Base-by-base conservation (phyloP, 2,329 filamentous ascomycete species). In the Exophiala phaeomuriformis region DNA sequence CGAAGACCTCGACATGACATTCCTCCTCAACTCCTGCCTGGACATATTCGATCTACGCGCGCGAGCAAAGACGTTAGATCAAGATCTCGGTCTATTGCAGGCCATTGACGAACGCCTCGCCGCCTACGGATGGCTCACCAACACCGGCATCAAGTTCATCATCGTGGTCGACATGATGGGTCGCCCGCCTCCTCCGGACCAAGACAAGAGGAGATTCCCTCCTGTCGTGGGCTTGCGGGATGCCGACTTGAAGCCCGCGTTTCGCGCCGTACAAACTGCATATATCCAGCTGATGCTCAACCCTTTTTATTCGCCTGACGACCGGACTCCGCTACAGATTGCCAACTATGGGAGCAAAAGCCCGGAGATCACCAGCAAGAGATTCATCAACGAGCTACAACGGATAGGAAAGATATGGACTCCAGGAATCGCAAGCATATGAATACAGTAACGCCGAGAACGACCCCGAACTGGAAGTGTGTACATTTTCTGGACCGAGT, bases 111-210 rank as follows among this genome's bases (percentile, higher is more conserved):
- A 98, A 73, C 82, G 90, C 29, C 79, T 97, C 44, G 90, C 90
- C 35, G 86, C 90, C 62, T 98, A 97, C 74, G 93, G 93, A 64
- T 96, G 88, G 82, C 81, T 97, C 71, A 96, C 93, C 52, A 97
- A 95, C 71, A 97, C 93, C 29, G 90, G 90, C 39, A 83, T 95
- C 59, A 90, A 91, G 68, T 84, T 98, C 66, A 83, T 97, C 33
- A 85, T 90, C 58, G 82, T 96, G 2, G 85, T 97, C 31, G 91
- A 98, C 72, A 89, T 95, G 80, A 83, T 90, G 62, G 90, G 90
- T 1, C 76, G 85, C 27, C 73, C 78, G 47, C 71, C 76, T 5
- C 56, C 63, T 30, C 65, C 64, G 40, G 69, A 63, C 27, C 57
- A 63, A 61, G 64, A 66, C 63, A 65, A 66, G 58, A 63, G 63